A percentile compares a stretch with the other conserved stretches of the same genome.
These are phyloP conservation scores for Teratosphaeria pseudoeucalypti DNA, from an alignment of 2,329 filamentous ascomycete genomes.

Conservation along the genomic window DNA sequence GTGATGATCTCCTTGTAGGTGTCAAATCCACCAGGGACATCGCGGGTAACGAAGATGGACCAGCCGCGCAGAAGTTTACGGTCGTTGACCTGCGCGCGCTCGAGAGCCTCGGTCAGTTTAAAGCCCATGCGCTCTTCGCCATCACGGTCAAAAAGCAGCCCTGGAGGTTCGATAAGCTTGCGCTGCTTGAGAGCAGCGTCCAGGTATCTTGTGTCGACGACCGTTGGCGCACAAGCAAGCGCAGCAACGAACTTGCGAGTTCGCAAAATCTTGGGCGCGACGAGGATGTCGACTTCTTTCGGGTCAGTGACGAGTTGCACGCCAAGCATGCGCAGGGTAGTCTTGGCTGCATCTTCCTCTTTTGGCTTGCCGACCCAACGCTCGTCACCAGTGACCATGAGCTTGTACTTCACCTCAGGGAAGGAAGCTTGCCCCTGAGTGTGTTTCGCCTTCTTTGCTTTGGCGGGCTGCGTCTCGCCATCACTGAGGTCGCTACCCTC, in stretches of 20 bases:
- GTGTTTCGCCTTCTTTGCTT: constrained; percentile 42
- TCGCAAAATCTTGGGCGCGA: constrained; percentile 74
- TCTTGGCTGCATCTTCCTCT: constrained; percentile 71
- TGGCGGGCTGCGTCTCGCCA: constrained; percentile 38
- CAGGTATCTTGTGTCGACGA: constrained; percentile 70
- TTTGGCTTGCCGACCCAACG: constrained; percentile 65
- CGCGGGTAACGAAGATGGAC: constrained; percentile 73
- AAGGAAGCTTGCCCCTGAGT: constrained; percentile 36
- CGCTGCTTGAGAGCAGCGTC: constrained; percentile 63
- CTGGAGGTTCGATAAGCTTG: constrained; percentile 50
- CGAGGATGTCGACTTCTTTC: constrained; percentile 70
- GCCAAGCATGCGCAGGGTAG: constrained; percentile 72
- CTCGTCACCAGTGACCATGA: constrained; percentile 76
- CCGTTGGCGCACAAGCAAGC: constrained; percentile 65
- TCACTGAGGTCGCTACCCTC: constrained; percentile 35
- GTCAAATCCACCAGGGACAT: constrained; percentile 69
- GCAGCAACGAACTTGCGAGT: constrained; percentile 91
- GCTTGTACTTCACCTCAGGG: constrained; percentile 58
- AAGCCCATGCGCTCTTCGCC: constrained; percentile 64
- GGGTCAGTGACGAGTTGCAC: constrained; percentile 71
- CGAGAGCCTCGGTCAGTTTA: constrained; percentile 56
- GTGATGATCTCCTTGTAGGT: constrained; percentile 79
- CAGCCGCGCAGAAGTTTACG: constrained; percentile 65
- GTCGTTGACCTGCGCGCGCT: constrained; percentile 63
- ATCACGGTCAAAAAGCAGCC: constrained; percentile 55